phyloP scores from a whole-genome alignment of 306 rosid species.

The Arachis hypogaea region DNA sequence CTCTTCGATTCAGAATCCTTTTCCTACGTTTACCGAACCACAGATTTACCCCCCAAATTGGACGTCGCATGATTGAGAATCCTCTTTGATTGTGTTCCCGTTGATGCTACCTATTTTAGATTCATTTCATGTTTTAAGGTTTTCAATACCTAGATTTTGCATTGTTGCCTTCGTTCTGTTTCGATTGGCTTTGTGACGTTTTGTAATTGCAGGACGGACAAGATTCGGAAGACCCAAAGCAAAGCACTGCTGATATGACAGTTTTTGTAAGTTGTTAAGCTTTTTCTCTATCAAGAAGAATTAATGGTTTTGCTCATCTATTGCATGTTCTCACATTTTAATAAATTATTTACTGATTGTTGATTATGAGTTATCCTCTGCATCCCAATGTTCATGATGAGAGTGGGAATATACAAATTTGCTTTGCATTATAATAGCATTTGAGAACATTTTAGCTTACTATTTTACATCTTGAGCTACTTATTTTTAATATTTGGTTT shows the following conservation, averaged over 20 bases:
- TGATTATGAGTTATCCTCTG: not conserved
- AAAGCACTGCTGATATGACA: constrained; percentile 97
- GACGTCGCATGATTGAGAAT: too few relatives aligned
- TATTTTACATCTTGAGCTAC: constrained; percentile 14
- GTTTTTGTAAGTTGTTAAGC: constrained; percentile 71
- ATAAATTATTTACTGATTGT: not conserved
- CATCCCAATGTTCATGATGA: not conserved
- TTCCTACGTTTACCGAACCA: not conserved
- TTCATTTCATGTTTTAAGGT: not conserved
- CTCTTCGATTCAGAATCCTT: not conserved
- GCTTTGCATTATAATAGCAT: not conserved
- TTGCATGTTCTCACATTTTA: constrained; percentile 4
- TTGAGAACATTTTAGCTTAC: constrained; percentile 3
- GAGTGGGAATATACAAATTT: constrained; percentile 22
- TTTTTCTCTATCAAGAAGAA: not conserved
- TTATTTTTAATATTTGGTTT: not conserved
- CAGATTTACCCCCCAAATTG: not conserved
- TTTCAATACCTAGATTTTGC: not conserved
- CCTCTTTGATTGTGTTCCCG: too few relatives aligned
- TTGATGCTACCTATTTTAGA: too few relatives aligned
- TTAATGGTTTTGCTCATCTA: not conserved
- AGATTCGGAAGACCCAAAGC: constrained; percentile 77
- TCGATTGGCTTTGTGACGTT: not conserved
- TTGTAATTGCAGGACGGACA: constrained; percentile 69
- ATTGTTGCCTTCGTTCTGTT: too few relatives aligned